Conservation (phyloP, 1,284 basidiomycete genomes). For the Heimioporus punctisporus region DNA sequence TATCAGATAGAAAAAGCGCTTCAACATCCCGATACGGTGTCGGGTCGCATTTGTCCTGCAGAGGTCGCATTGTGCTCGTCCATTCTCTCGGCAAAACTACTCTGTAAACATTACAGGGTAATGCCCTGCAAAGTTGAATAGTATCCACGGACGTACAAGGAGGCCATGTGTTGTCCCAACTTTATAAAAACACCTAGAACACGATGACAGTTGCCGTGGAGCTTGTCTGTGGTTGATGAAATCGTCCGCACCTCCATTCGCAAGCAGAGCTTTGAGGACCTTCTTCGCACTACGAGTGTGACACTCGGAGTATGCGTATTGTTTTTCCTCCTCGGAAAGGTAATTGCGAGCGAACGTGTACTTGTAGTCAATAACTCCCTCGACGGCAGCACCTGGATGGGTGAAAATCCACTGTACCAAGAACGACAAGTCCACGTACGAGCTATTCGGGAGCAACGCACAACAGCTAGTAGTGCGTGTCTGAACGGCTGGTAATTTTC, state of each 20-base stretch:
- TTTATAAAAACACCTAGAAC: slow-evolving; percentile 86
- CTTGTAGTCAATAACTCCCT: slow-evolving; percentile 87
- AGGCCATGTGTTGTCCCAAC: slow-evolving; percentile 89
- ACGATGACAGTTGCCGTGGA: not conserved
- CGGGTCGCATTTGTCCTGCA: slow-evolving; percentile 88
- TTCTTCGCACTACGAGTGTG: slow-evolving; percentile 81
- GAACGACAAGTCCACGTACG: slow-evolving; percentile 37
- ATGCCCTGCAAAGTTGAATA: not conserved
- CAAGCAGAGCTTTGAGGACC: slow-evolving; percentile 78
- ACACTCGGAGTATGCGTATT: slow-evolving; percentile 72
- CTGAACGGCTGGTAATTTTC: slow-evolving; percentile 65
- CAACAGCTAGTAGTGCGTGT: slow-evolving; percentile 60
- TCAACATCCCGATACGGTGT: slow-evolving; percentile 75
- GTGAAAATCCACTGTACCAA: not conserved
- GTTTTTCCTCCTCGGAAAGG: slow-evolving; percentile 53
- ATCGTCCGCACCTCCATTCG: slow-evolving; percentile 74
- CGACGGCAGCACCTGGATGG: slow-evolving; percentile 57
- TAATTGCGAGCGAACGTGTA: slow-evolving; percentile 66
- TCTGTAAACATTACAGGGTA: slow-evolving; percentile 29
- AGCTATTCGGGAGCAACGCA: slow-evolving; percentile 77
- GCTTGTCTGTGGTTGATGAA: not conserved
- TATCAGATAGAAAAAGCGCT: slow-evolving; percentile 71
- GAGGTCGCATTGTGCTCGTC: slow-evolving; percentile 65
- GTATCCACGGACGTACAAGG: slow-evolving; percentile 46
- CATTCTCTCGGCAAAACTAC: slow-evolving; percentile 82